Base-by-base conservation (phyloP, 2,329 filamentous ascomycete species). In the Phaeosphaeriaceae sp. region DNA sequence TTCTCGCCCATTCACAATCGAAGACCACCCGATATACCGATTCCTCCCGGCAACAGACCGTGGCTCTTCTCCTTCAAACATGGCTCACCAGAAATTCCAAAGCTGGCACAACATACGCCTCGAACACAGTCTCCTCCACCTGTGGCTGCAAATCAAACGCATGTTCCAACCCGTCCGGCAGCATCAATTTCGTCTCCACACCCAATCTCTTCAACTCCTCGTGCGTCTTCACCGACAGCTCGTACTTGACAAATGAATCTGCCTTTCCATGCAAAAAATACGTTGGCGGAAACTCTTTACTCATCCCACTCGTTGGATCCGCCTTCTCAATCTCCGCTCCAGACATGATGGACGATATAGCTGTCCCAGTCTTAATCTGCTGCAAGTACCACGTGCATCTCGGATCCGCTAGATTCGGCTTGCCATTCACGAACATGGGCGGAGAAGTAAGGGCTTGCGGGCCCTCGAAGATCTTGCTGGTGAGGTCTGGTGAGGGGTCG, bases 61-160 rank as follows among this genome's bases (percentile, higher is more conserved):
- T n/a, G n/a, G n/a, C n/a, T n/a, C n/a, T n/a, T n/a, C 30, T 13
- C 13, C 22, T 13, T 59, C 52, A 61, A 55, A 57, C 60, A 50
- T 59, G 54, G 22, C 35, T 32, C 32, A 44, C 42, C 46, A 59
- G 17, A 11, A 46, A 59, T 0, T 59, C 49, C 26, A 60, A 26
- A 11, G 54, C 59, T 42, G 57, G 57, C 5, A 59, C 49, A 26
- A 59, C 52, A 43, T 53, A 55, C 48, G 52, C 54, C 47, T 28
- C 47, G 24, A 56, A 53, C 42, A 54, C 4, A 43, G 52, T 52
- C 5, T 51, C 40, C 19, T 5, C 26, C 2, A 30, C 56, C 30
- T 40, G 13, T 22, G 51, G 35, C 44, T 55, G 54, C 9, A 57
- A 22, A 54, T 63, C 60, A 54, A 63, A 56, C 8, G 22, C 58